Percentiles rank a stretch among this genome's conserved stretches.
Conservation (phyloP, 75 land plant genomes). For the Selaginella tamariscina region DNA sequence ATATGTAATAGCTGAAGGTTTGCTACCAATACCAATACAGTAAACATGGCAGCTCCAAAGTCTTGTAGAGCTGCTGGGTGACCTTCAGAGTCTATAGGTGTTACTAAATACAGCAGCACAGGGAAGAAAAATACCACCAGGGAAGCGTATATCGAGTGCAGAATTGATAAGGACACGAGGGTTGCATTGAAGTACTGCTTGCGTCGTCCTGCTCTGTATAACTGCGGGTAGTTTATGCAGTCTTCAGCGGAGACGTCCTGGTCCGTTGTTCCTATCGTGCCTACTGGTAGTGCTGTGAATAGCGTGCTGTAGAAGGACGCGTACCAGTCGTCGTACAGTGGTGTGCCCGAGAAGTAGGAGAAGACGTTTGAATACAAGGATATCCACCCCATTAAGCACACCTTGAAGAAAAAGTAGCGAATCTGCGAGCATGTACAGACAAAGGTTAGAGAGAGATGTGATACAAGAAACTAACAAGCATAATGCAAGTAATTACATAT, state of each 20-base stretch:
- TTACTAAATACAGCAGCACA: not conserved
- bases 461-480: not conserved
- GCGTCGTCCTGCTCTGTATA: conserved; percentile 15
- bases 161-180: not conserved
- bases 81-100: conserved; percentile 15
- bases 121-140: conserved; percentile 20
- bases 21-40: conserved; percentile 12
- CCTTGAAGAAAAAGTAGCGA: conserved; percentile 27
- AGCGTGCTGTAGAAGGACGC: conserved; percentile 21
- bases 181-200: not conserved
- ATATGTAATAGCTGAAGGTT: conserved; percentile 13
- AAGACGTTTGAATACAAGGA: conserved; percentile 20
- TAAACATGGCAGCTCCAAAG: conserved; percentile 14
- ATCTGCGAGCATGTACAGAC: conserved; percentile 16
- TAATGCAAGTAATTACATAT: not conserved
- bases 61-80: conserved; percentile 17
- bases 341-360: conserved; percentile 20
- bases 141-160: conserved; percentile 12
- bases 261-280: conserved; percentile 17
- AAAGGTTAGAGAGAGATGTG: not conserved
- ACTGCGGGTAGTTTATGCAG: conserved; percentile 24
- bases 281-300: conserved; percentile 21
- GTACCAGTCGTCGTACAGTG: conserved; percentile 24
- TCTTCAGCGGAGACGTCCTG: conserved; percentile 22
- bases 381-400: conserved; percentile 18